Evolutionary conservation across 352 stramenopile species (phyloP).

Genomic region (Chrysophaeum taylorii): DNA sequence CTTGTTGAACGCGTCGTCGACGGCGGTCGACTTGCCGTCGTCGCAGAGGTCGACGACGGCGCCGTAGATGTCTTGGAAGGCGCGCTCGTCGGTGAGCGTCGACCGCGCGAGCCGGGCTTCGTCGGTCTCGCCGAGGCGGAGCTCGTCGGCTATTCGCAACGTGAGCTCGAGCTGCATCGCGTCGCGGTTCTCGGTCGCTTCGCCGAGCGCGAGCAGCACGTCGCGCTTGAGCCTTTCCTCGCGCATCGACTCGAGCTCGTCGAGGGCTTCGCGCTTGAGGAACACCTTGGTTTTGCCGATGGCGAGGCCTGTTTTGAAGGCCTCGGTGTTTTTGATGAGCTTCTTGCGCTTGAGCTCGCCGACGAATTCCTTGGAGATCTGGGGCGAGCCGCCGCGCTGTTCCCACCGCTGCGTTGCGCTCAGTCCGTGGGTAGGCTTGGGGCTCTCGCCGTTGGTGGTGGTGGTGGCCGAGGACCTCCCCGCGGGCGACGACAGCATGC

Average conservation of each 20-base stretch:
- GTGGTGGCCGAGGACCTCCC: background rate
- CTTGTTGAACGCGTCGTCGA: background rate
- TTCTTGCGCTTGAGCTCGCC: no score
- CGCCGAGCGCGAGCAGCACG: conserved; percentile 9
- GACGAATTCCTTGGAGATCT: background rate
- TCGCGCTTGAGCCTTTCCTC: background rate
- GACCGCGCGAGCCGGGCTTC: background rate
- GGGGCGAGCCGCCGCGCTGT: background rate
- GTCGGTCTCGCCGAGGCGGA: background rate
- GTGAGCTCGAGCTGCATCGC: conserved; percentile 5
- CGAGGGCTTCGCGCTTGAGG: background rate
- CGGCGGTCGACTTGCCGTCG: background rate
- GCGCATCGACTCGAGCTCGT: background rate
- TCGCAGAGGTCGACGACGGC: background rate
- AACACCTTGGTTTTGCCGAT: conserved; percentile 12
- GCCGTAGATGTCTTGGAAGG: background rate
- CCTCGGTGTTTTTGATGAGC: background rate
- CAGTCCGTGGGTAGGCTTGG: no score
- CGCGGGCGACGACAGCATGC: background rate
- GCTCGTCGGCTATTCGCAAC: conserved; percentile 14
- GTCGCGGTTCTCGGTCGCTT: background rate
- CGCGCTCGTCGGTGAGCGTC: background rate
- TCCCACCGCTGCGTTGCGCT: no score
- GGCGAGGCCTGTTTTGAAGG: background rate
- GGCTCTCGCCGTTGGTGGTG: background rate